Conservation (phyloP, 345 rosid genomes). For the Populus nigra region DNA sequence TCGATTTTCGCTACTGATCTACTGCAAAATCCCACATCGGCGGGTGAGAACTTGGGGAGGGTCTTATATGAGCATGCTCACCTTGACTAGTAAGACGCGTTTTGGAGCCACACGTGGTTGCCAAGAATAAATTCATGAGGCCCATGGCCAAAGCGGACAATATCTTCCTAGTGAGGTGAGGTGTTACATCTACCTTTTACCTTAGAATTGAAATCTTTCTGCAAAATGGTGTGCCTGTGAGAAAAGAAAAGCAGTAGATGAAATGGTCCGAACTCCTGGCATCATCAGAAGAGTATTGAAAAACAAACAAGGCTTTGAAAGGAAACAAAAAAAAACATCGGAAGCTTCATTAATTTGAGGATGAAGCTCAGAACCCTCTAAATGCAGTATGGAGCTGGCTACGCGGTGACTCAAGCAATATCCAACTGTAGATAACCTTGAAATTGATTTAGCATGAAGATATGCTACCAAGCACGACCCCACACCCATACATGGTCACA, state of each 20-base stretch:
- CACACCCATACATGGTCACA: slow-evolving; percentile 5
- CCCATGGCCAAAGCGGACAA: no score
- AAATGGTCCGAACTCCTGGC: background rate
- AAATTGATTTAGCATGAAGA: slow-evolving; percentile 12
- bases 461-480: slow-evolving; percentile 12
- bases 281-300: background rate
- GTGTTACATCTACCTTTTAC: background rate
- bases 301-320: no score
- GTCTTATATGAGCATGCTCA: no score
- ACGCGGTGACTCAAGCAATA: background rate
- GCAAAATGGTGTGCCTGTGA: background rate
- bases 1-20: no score
- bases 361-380: background rate
- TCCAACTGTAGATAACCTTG: background rate
- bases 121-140: no score
- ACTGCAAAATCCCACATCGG: no score
- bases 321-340: background rate
- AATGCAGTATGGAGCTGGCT: background rate
- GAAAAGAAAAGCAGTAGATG: background rate
- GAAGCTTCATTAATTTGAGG: background rate
- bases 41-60: no score
- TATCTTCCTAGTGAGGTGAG: no score
- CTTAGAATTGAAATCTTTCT: background rate
- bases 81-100: no score
- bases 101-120: no score